Evolutionary conservation across 805 yeast genomes (phyloP).

Genomic region (Ogataea pignaliae): DNA sequence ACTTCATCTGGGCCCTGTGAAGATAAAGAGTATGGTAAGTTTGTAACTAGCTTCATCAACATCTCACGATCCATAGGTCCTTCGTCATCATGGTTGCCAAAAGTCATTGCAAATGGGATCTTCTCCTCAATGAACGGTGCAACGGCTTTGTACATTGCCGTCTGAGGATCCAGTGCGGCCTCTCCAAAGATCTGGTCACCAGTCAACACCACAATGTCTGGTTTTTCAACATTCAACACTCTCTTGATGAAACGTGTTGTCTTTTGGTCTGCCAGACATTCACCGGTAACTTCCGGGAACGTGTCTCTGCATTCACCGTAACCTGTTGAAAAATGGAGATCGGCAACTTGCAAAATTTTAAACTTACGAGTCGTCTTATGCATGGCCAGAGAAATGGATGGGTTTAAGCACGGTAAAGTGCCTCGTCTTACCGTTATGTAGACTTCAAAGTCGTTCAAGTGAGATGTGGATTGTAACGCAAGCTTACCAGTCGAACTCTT

Average conservation of each 20-base stretch:
- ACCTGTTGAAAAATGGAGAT: constrained; percentile 85
- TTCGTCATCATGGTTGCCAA: constrained; percentile 96
- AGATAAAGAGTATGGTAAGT: constrained; percentile 67
- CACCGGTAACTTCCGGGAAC: constrained; percentile 40
- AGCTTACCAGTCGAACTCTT: constrained; percentile 5
- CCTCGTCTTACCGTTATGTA: constrained; percentile 33
- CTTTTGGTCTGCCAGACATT: constrained; percentile 75
- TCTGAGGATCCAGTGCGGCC: constrained; percentile 71
- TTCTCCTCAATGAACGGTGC: constrained; percentile 60
- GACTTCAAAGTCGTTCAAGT: constrained; percentile 18
- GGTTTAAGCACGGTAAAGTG: not conserved
- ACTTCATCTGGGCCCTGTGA: constrained; percentile 59
- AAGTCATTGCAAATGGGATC: constrained; percentile 79
- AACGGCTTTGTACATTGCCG: constrained; percentile 74
- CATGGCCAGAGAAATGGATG: constrained; percentile 6
- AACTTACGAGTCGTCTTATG: constrained; percentile 41
- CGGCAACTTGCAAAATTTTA: constrained; percentile 86
- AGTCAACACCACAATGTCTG: constrained; percentile 80
- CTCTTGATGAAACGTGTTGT: constrained; percentile 57
- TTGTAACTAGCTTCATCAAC: constrained; percentile 50
- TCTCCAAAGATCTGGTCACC: constrained; percentile 93
- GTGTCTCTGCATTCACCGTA: constrained; percentile 77
- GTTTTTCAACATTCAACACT: constrained; percentile 70
- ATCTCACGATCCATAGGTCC: constrained; percentile 60
- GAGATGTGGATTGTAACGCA: not conserved